Conservation (phyloP, 2,329 filamentous ascomycete genomes). For the Spiromastix sp. region DNA sequence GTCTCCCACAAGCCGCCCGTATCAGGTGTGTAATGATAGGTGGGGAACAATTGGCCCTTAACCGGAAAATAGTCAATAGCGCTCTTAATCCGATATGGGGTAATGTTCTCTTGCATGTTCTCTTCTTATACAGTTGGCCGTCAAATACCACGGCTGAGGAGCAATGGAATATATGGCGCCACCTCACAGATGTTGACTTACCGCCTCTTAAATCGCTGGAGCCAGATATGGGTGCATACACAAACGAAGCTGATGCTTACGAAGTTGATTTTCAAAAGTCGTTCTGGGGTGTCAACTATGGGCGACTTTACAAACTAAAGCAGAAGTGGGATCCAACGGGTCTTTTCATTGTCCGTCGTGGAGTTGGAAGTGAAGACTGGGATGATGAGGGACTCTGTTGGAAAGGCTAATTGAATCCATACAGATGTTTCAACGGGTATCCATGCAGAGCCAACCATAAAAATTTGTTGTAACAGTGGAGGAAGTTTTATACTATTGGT, state of each 20-base stretch:
- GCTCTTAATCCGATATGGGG: slow-evolving; percentile 5
- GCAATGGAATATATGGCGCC: slow-evolving; percentile 27
- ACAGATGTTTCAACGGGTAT: too few relatives aligned
- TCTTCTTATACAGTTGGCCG: slow-evolving; percentile 25
- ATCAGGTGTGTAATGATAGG: slow-evolving; percentile 22
- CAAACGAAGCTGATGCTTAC: slow-evolving; percentile 27
- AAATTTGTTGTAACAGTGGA: too few relatives aligned
- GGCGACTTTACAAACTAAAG: slow-evolving; percentile 26
- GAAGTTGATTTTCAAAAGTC: slow-evolving; percentile 29
- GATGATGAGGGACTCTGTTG: slow-evolving; percentile 1
- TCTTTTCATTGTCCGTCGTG: slow-evolving; percentile 39
- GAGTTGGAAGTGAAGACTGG: slow-evolving; percentile 40
- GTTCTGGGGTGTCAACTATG: slow-evolving; percentile 34
- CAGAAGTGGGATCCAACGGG: slow-evolving; percentile 29
- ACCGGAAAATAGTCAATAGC: slow-evolving; percentile 24
- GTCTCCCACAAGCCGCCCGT: slow-evolving; percentile 8
- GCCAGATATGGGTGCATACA: slow-evolving; percentile 29
- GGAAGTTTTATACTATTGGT: too few relatives aligned
- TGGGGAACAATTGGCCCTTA: slow-evolving; percentile 26
- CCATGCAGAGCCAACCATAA: too few relatives aligned
- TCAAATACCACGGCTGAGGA: slow-evolving; percentile 16
- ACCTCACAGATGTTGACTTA: slow-evolving; percentile 26
- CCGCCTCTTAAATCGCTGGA: slow-evolving; percentile 27
- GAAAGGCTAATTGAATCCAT: too few relatives aligned
- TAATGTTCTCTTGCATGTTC: slow-evolving; percentile 1